Base-by-base conservation (phyloP, 371 early-diverging fungal species). In the Mucor saturninus region DNA sequence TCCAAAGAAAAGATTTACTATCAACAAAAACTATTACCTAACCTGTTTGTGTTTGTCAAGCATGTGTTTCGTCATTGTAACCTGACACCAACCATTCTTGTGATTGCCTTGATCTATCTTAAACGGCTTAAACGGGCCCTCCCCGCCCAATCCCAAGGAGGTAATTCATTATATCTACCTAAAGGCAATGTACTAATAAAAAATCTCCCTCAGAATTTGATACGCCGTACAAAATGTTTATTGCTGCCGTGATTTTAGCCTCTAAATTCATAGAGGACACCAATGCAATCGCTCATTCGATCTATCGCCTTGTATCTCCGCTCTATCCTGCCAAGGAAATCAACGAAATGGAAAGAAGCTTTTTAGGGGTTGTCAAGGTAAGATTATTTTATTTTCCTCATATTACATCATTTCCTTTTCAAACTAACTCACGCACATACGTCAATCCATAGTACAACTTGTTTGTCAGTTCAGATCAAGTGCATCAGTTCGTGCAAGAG, bases 141-240 rank as follows among this genome's bases (percentile, higher is more conserved):
- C 53, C 87, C 88, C 1, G 69, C 55, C 35, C 71, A 80, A 61
- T 89, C 92, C 46, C 82, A 83, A 61, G 90, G 89, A 37, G 77
- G 77, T 76, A 65, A 38, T n/a, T n/a, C n/a, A n/a, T n/a, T n/a
- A n/a, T 30, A 52, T 28, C 15, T 48, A 48, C 26, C 37, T 13
- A 26, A 42, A 11, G 21, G 1, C 13, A 37, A 7, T 56, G 28
- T 32, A 37, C 29, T 51, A 28, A 28, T 26, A 8, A 26, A 5
- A 8, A 56, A 2, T 42, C 30, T 15, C 11, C 11, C 37, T 40
- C 68, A 77, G 86, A 88, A 59, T 83, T 82, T 49, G 92, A 89
- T 61, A 89, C 92, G n/a, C 90, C 90, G 15, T 88, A 89, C 66
- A 84, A 87, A 60, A 82, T 91, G 59, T 88, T 90, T 61, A 66